Percentiles rank a stretch among this genome's conserved stretches.
Evolutionary conservation across 2,329 filamentous ascomycete genomes (phyloP).

Genomic region (Cladophialophora immunda): DNA sequence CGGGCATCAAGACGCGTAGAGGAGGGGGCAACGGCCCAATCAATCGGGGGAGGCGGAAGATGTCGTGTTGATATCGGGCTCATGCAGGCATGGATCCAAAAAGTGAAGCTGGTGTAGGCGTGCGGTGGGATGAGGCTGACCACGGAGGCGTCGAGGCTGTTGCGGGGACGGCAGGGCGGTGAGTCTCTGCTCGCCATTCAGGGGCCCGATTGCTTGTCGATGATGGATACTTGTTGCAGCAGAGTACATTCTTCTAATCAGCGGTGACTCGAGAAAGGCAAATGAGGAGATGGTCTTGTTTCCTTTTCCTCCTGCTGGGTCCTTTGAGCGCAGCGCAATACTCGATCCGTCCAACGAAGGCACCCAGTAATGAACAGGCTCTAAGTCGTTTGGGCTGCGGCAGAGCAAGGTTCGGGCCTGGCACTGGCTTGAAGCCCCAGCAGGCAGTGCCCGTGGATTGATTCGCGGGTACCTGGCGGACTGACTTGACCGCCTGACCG

Average conservation of each 20-base stretch:
- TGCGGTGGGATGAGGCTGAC: slow-evolving; percentile 26
- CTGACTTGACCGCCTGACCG: slow-evolving; percentile 18
- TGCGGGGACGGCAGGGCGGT: slow-evolving; percentile 23
- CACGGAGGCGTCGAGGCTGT: slow-evolving; percentile 4
- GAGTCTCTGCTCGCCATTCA: slow-evolving; percentile 6
- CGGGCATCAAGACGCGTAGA: slow-evolving; percentile 36
- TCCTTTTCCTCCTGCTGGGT: slow-evolving; percentile 11
- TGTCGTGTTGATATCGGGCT: slow-evolving; percentile 27
- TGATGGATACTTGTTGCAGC: slow-evolving; percentile 29
- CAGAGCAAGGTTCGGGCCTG: slow-evolving; percentile 12
- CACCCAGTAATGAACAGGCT: neutral
- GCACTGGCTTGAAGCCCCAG: neutral
- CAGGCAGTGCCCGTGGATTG: neutral
- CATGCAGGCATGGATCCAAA: slow-evolving; percentile 38
- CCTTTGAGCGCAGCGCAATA: neutral
- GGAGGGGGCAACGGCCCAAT: neutral
- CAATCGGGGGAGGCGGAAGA: slow-evolving; percentile 14
- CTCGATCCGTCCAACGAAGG: neutral
- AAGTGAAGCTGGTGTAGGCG: slow-evolving; percentile 21
- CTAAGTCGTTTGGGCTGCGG: slow-evolving; percentile 5
- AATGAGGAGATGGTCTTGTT: slow-evolving; percentile 26
- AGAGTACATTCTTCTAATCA: slow-evolving; percentile 38
- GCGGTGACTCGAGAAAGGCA: slow-evolving; percentile 32
- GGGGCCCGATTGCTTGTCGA: slow-evolving; percentile 28
- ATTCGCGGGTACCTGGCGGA: slow-evolving; percentile 23